Percentiles rank a stretch among this genome's conserved stretches.
Conservation (phyloP, 2,329 filamentous ascomycete species). For the Cladosporium sp. region DNA sequence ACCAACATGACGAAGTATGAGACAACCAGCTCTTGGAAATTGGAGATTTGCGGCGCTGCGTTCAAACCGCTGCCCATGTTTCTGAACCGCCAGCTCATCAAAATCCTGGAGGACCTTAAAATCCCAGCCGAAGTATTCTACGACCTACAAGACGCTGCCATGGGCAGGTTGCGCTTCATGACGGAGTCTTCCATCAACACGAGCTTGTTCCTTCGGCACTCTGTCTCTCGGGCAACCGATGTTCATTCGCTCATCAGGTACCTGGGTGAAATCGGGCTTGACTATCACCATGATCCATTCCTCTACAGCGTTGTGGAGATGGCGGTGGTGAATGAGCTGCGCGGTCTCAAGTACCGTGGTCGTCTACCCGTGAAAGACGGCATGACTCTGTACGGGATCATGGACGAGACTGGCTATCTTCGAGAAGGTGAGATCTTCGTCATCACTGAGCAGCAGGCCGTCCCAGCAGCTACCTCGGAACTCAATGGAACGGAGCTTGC, state of each 20-base stretch:
- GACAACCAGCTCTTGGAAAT: constrained; percentile 46
- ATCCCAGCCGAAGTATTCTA: constrained; percentile 56
- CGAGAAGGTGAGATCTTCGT: constrained; percentile 63
- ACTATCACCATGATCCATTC: constrained; percentile 64
- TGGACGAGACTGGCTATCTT: constrained; percentile 71
- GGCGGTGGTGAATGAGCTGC: constrained; percentile 61
- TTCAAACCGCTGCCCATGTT: constrained; percentile 61
- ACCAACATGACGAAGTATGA: constrained; percentile 76
- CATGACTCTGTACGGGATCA: constrained; percentile 70
- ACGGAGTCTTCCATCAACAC: constrained; percentile 56
- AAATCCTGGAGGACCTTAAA: constrained; percentile 75
- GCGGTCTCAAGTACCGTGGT: constrained; percentile 70
- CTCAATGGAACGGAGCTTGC: not conserved
- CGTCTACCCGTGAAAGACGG: constrained; percentile 66
- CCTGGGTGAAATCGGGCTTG: constrained; percentile 51
- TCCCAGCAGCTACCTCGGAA: constrained; percentile 1
- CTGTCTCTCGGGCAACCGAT: constrained; percentile 54
- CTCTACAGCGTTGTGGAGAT: constrained; percentile 66
- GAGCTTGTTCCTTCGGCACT: constrained; percentile 56
- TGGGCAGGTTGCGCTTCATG: constrained; percentile 54
- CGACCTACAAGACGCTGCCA: constrained; percentile 55
- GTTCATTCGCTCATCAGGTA: constrained; percentile 57
- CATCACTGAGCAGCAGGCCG: constrained; percentile 41
- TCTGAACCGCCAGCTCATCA: constrained; percentile 75
- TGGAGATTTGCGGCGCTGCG: constrained; percentile 68